These are phyloP conservation scores for Nitzschia palea DNA, from an alignment of 108 stramenopile genomes.

Conservation along the genomic window DNA sequence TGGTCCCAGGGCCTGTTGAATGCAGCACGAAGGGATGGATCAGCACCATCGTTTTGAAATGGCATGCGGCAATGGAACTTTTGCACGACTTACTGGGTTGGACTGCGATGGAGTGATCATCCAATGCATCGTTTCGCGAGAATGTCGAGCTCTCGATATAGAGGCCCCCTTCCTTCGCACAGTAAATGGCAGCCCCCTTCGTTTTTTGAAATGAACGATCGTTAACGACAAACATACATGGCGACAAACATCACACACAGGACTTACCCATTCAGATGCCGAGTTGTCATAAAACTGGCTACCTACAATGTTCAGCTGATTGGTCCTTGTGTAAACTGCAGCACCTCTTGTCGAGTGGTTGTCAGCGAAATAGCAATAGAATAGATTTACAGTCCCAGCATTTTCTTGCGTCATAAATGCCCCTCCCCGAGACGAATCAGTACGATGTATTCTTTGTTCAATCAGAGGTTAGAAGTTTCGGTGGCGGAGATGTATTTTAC, in stretches of 20 bases:
- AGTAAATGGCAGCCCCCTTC: constrained; percentile 24
- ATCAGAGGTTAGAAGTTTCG: no score
- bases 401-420: constrained; percentile 20
- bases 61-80: not conserved
- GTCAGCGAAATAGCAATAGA: constrained; percentile 17
- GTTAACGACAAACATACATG: no score
- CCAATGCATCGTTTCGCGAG: constrained; percentile 13
- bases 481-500: not conserved
- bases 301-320: constrained; percentile 20
- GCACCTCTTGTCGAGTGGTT: constrained; percentile 27
- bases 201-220: no score
- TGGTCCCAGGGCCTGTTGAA: not conserved
- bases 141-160: constrained; percentile 20
- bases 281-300: constrained; percentile 10
- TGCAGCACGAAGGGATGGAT: not conserved
- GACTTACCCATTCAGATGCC: not conserved
- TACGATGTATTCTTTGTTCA: not conserved
- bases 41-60: not conserved
- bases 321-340: constrained; percentile 18
- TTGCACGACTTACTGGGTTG: constrained; percentile 10
- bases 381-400: constrained; percentile 21
- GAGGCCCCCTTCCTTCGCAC: constrained; percentile 3
- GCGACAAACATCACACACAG: no score
- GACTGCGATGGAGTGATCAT: constrained; percentile 11
- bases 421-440: constrained; percentile 15